These are phyloP conservation scores for Nidularia pulvinata DNA, from an alignment of 768 basidiomycete species.

Conservation along the genomic window DNA sequence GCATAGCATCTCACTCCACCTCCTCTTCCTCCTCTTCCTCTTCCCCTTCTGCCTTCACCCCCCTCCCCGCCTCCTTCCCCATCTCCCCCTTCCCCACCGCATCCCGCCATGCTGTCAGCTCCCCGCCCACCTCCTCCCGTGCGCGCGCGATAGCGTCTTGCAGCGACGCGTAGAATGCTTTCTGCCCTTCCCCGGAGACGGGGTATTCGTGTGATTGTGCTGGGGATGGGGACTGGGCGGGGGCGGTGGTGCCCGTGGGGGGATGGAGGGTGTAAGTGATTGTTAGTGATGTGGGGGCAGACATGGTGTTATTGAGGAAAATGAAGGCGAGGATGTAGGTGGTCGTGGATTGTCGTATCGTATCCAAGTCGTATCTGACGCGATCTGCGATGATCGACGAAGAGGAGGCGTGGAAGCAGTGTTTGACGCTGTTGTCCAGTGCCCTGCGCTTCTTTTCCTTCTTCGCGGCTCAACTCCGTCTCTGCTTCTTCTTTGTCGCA, in stretches of 20 bases:
- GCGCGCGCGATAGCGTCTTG: constrained; percentile 49
- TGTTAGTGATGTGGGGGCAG: background rate
- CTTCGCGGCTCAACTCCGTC: too few species aligned
- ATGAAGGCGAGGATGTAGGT: background rate
- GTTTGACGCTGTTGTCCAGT: background rate
- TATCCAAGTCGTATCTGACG: background rate
- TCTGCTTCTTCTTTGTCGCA: background rate
- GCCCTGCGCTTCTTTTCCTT: too few species aligned
- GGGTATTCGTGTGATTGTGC: too few species aligned
- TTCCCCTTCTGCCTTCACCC: constrained; percentile 41
- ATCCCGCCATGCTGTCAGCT: constrained; percentile 77
- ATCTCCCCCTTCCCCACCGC: constrained; percentile 65
- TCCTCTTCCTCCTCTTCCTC: constrained; percentile 35
- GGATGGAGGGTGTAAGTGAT: background rate
- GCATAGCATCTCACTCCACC: constrained; percentile 1
- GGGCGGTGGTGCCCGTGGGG: background rate
- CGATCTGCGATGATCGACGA: too few species aligned
- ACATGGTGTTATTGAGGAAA: background rate
- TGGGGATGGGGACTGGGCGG: background rate
- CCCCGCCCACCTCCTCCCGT: constrained; percentile 55
- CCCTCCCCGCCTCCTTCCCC: constrained; percentile 51
- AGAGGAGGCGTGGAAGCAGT: background rate
- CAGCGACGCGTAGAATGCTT: constrained; percentile 50
- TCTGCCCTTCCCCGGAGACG: constrained; percentile 12
- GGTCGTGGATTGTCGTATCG: background rate